phyloP scores from a whole-genome alignment of 768 basidiomycete genomes.

The Lactarius akahatsu region DNA sequence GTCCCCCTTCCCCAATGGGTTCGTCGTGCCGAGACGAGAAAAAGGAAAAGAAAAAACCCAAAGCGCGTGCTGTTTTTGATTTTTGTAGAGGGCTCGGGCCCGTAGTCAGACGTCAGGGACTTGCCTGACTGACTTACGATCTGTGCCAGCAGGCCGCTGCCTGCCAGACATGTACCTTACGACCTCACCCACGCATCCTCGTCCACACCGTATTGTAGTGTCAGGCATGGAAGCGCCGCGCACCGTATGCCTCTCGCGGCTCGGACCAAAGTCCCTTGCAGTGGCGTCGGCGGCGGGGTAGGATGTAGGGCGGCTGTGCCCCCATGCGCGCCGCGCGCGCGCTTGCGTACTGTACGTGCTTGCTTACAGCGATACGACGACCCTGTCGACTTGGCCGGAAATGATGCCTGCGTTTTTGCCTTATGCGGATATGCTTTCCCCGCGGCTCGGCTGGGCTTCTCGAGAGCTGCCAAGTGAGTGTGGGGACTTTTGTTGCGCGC shows the following conservation, averaged over 20 bases:
- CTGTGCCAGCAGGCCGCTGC: not conserved
- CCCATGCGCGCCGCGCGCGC: not conserved
- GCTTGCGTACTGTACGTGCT: not conserved
- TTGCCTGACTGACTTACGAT: not conserved
- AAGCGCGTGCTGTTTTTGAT: not conserved
- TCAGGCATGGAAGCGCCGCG: not conserved
- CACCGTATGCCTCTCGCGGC: not conserved
- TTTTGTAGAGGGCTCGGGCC: not conserved
- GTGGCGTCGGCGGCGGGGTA: too few species aligned
- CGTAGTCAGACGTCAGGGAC: not conserved
- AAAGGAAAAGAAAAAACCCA: not conserved
- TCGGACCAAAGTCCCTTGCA: not conserved
- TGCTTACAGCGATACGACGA: not conserved
- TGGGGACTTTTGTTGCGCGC: not conserved
- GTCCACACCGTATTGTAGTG: not conserved
- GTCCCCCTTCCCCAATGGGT: not conserved
- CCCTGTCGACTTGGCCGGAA: slow-evolving; percentile 1
- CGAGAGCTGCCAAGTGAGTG: not conserved
- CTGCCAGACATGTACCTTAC: not conserved
- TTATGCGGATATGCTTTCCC: slow-evolving; percentile 12
- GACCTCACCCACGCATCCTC: not conserved
- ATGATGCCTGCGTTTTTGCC: slow-evolving; percentile 7
- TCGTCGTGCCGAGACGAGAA: not conserved
- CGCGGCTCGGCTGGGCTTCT: not conserved
- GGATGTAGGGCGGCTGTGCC: not conserved